Base-by-base conservation (phyloP, 164 flowering plant genomes). In the Paratinospora sagittata region DNA sequence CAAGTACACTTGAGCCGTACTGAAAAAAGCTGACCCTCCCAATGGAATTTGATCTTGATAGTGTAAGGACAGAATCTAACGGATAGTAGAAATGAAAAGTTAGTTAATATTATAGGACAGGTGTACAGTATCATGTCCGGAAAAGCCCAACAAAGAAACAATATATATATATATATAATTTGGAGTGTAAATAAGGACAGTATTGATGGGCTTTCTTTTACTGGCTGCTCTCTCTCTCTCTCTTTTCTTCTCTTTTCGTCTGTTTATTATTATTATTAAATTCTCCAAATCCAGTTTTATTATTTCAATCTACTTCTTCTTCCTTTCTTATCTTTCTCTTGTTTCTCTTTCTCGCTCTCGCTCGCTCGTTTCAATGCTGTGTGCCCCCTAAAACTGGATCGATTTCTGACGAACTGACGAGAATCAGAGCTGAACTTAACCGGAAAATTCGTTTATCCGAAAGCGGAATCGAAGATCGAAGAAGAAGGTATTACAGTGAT, bases 401-500 rank as follows among this genome's bases (percentile, higher is more conserved):
- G 39, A 34, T 11, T 30, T 66, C 49, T n/a, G 49, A 61, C 23
- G 8, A 24, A 24, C 52, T 37, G 34, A 70, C 55, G 26, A 23
- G 63, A 60, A 70, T 37, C 66, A 23, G 63, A 34, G n/a, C 73
- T 30, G 57, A 71, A 63, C 27, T 63, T 58, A 24, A 43, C 30
- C 67, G 11, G 3, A 63, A 21, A 63, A 71, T 63, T 63, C 60
- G 10, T 21, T 70, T 3, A 26, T 41, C 23, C 64, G 52, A 36
- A 16, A 6, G 8, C 12, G 24, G 26, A 27, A 62, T 30, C 60
- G 58, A 71, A 45, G 33, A 12, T 45, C 11, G 62, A 37, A 14
- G 62, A 37, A 14, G 55, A 23, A 36, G 26, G 24, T 60, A 10
- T 37, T 60, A 23, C 52, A 8, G 24, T 26, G 14, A 60, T 24